Evolutionary conservation across 2,329 filamentous ascomycete genomes (phyloP).

Genomic region (Periconia sp.): DNA sequence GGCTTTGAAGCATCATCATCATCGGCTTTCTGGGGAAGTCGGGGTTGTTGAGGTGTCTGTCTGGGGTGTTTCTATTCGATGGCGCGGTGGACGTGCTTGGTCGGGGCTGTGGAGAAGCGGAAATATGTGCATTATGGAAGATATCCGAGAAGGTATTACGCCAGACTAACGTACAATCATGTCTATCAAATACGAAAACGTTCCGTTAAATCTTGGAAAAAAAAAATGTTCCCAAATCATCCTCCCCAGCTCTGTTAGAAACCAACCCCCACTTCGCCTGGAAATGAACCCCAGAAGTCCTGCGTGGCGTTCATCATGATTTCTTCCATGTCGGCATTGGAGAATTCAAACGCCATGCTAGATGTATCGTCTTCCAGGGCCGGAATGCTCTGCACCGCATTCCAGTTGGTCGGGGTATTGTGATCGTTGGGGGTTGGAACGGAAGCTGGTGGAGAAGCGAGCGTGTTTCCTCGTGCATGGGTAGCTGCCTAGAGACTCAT

Average conservation of each 20-base stretch:
- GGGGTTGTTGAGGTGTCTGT: no score
- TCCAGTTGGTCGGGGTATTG: slow-evolving; percentile 22
- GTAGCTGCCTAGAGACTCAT: slow-evolving; percentile 1
- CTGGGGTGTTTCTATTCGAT: no score
- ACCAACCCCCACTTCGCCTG: slow-evolving; percentile 41
- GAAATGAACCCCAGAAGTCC: slow-evolving; percentile 44
- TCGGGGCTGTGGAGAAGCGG: no score
- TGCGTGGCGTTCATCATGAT: slow-evolving; percentile 43
- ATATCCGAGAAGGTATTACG: no score
- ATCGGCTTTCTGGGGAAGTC: no score
- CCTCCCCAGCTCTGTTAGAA: slow-evolving; percentile 11
- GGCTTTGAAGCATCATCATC: no score
- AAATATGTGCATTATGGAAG: no score
- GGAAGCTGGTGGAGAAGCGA: slow-evolving; percentile 18
- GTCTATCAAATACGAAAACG: background rate
- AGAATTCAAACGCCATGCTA: slow-evolving; percentile 37
- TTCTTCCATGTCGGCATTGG: slow-evolving; percentile 40
- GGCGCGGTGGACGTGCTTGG: no score
- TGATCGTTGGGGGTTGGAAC: slow-evolving; percentile 31
- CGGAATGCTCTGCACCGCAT: slow-evolving; percentile 12
- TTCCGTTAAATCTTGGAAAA: background rate
- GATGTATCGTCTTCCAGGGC: slow-evolving; percentile 34
- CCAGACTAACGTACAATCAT: no score
- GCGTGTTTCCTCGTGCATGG: background rate
- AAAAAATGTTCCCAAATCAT: background rate